Evolutionary conservation across 495 filamentous ascomycete genomes (phyloP).

Genomic region (Penicillium antarcticum): DNA sequence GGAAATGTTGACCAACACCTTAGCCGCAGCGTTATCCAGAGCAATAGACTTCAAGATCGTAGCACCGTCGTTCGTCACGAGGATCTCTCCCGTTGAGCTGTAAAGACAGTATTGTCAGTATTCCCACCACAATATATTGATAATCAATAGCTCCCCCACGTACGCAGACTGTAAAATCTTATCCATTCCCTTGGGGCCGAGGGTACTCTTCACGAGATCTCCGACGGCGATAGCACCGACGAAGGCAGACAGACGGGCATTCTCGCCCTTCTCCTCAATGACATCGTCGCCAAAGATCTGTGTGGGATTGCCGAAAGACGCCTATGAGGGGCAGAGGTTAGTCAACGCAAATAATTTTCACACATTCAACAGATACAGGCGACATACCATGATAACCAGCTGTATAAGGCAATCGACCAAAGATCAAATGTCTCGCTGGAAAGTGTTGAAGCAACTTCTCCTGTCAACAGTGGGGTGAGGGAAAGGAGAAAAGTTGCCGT

Average conservation of each 20-base stretch:
- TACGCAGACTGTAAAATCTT: constrained; percentile 99
- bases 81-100: constrained; percentile 92
- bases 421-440: constrained; percentile 23
- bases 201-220: constrained; percentile 92
- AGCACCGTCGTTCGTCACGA: constrained; percentile 98
- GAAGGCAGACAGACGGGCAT: constrained; percentile 94
- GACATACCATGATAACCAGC: constrained; percentile 36
- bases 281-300: constrained; percentile 99
- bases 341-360: neutral
- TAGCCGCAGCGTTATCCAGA: constrained; percentile 97
- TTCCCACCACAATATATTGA: constrained; percentile 10
- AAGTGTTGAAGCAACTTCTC: constrained; percentile 18
- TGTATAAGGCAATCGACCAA: constrained; percentile 20
- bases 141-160: constrained; percentile 28
- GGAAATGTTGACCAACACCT: constrained; percentile 94
- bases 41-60: constrained; percentile 98
- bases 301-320: constrained; percentile 74
- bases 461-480: constrained; percentile 28
- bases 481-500: constrained; percentile 39
- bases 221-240: constrained; percentile 97
- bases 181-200: constrained; percentile 99
- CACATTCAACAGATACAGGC: neutral
- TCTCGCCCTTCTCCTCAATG: constrained; percentile 97
- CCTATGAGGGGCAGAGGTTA: constrained; percentile 19
- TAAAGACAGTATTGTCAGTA: neutral